Evolutionary conservation across 768 basidiomycete species (phyloP), one percentile per base, ranked within the genome.

Genomic region (Amanita brunnescens): DNA sequence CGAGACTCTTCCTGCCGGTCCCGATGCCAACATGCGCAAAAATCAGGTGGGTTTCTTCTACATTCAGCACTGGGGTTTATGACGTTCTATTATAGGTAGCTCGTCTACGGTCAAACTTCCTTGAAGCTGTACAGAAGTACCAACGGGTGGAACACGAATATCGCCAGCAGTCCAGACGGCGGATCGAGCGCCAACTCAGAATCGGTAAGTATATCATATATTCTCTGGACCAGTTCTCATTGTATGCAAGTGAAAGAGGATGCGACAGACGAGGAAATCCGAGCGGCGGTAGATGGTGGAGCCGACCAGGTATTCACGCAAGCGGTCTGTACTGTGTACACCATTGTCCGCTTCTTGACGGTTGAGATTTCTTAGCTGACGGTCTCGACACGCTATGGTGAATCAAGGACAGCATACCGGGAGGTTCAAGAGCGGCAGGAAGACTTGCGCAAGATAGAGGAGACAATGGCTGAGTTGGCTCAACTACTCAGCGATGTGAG

Each of bases 341-440:
- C 24, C 35, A 23, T 34, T 40, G 42, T 40, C 32, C 38, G 29
- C 18, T n/a, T 26, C 2, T 43, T 38, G 39, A 51, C 35, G 42
- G 30, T 10, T 18, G 4, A n/a, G n/a, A n/a, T n/a, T n/a, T n/a
- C 9, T 37, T 30, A 91, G 89, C 71, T 93, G 39, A 76, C 85
- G 37, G 74, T 74, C 24, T 87, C 88, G n/a, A 81, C 79, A 46
- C 80, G 81, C n/a, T 91, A 90, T 64, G 88, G 83, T 29, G 86
- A 90, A 57, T 83, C 90, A 13, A 74, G 90, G 42, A 77, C 78
- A 39, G 92, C 88, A 0, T 91, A 85, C 64, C 77, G 81, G 45
- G 93, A 96, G 67, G 91, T 93, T 0, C 93, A 94, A 63, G 81
- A 87, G 52, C 78, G 93, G 32, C 91, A 94, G 62, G 77, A 84